phyloP scores from a whole-genome alignment of 768 basidiomycete genomes.

The Infundibulicybe gibba region DNA sequence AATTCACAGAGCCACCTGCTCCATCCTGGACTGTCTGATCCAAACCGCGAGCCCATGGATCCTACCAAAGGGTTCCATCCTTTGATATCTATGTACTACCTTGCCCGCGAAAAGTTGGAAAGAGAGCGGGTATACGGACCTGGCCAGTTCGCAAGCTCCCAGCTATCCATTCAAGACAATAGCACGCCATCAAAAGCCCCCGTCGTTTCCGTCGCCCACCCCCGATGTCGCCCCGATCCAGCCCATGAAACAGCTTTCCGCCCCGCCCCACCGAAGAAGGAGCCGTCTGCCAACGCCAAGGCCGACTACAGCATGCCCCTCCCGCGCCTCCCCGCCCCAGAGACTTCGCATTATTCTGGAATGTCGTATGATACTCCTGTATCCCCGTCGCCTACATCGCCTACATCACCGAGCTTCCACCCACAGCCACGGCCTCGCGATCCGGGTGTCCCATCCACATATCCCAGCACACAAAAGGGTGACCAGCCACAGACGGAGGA shows the following conservation, averaged over 20 bases:
- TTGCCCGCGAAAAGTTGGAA: conserved; percentile 94
- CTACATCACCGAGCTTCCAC: conserved; percentile 46
- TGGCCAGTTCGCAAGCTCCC: conserved; percentile 91
- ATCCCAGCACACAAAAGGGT: conserved; percentile 26
- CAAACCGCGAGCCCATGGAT: conserved; percentile 56
- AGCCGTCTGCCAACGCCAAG: conserved; percentile 25
- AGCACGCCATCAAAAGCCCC: conserved; percentile 6
- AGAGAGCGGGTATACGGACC: conserved; percentile 91
- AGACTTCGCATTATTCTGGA: conserved; percentile 76
- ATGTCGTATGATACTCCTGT: conserved; percentile 70
- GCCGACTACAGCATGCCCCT: conserved; percentile 83
- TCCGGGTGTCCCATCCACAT: conserved; percentile 47
- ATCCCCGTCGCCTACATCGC: conserved; percentile 57
- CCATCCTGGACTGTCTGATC: conserved; percentile 40
- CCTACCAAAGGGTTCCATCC: conserved; percentile 94
- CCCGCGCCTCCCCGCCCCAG: conserved; percentile 77
- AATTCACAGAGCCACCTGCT: conserved; percentile 55
- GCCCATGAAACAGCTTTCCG: conserved; percentile 7
- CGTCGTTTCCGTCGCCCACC: background rate
- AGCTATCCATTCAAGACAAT: conserved; percentile 53
- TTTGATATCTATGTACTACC: conserved; percentile 92
- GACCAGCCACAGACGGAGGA: conserved; percentile 11
- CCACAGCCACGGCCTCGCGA: conserved; percentile 67
- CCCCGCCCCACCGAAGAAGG: conserved; percentile 23
- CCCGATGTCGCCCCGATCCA: background rate